phyloP scores from a whole-genome alignment of 805 yeast genomes.

The Sugiyamaella smithiae region DNA sequence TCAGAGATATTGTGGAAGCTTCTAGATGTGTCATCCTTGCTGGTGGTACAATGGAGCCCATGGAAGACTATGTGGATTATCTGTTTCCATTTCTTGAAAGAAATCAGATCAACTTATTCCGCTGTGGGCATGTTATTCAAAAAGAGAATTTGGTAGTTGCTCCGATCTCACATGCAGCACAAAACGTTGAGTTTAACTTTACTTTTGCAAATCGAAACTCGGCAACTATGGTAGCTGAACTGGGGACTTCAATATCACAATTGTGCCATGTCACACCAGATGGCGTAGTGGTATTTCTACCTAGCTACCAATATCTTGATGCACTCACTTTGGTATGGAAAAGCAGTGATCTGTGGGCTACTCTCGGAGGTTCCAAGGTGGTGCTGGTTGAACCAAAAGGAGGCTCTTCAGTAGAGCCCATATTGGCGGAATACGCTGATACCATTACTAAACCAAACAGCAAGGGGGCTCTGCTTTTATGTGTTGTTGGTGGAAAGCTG shows the following conservation, averaged over 20 bases:
- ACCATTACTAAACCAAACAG: slow-evolving; percentile 32
- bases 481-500: slow-evolving; percentile 90
- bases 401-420: slow-evolving; percentile 41
- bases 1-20: slow-evolving; percentile 61
- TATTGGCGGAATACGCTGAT: slow-evolving; percentile 51
- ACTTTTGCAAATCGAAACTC: slow-evolving; percentile 63
- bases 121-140: slow-evolving; percentile 86
- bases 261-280: slow-evolving; percentile 52
- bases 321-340: slow-evolving; percentile 56
- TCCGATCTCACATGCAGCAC: slow-evolving; percentile 24
- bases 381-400: slow-evolving; percentile 54
- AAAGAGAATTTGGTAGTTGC: slow-evolving; percentile 62
- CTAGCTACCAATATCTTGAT: slow-evolving; percentile 73
- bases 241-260: slow-evolving; percentile 50
- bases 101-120: slow-evolving; percentile 48
- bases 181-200: slow-evolving; percentile 50
- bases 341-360: slow-evolving; percentile 23
- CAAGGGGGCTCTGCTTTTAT: slow-evolving; percentile 64
- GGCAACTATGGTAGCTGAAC: slow-evolving; percentile 40
- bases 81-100: slow-evolving; percentile 57
- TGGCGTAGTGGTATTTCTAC: slow-evolving; percentile 80
- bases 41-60: slow-evolving; percentile 96
- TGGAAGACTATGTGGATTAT: slow-evolving; percentile 62
- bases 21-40: slow-evolving; percentile 73
- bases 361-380: slow-evolving; percentile 36